These are phyloP conservation scores for Apiotrichum akiyoshidainum DNA, from an alignment of 1,284 basidiomycete genomes.

Conservation along the genomic window DNA sequence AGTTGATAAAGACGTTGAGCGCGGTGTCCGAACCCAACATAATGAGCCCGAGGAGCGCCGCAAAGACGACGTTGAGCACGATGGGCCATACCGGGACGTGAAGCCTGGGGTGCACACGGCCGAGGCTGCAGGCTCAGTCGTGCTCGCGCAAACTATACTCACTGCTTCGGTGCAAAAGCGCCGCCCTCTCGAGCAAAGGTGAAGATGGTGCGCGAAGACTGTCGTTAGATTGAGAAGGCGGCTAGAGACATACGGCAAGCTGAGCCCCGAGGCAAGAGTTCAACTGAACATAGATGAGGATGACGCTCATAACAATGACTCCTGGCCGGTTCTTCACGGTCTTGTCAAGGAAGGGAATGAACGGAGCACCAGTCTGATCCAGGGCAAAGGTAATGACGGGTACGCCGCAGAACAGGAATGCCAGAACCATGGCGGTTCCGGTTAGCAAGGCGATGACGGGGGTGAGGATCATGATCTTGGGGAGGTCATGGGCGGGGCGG, in stretches of 20 bases:
- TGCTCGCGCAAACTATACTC: not conserved
- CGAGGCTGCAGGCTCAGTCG: not conserved
- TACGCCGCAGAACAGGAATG: constrained; percentile 3
- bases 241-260: not conserved
- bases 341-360: too few relatives aligned
- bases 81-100: constrained; percentile 6
- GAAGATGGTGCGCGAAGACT: constrained; percentile 5
- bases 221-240: not conserved
- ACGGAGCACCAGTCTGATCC: too few relatives aligned
- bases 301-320: too few relatives aligned
- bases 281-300: too few relatives aligned
- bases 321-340: too few relatives aligned
- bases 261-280: too few relatives aligned
- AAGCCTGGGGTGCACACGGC: constrained; percentile 2
- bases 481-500: constrained; percentile 6
- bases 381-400: not conserved
- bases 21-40: constrained; percentile 8
- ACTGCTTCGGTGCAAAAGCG: constrained; percentile 7
- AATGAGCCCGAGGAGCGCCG: constrained; percentile 2
- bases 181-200: constrained; percentile 12
- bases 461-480: constrained; percentile 1
- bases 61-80: constrained; percentile 7
- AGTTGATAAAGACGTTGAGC: constrained; percentile 9
- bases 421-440: not conserved
- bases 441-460: constrained; percentile 7